Conservation (phyloP, 495 filamentous ascomycete genomes). For the Tuber brumale region DNA sequence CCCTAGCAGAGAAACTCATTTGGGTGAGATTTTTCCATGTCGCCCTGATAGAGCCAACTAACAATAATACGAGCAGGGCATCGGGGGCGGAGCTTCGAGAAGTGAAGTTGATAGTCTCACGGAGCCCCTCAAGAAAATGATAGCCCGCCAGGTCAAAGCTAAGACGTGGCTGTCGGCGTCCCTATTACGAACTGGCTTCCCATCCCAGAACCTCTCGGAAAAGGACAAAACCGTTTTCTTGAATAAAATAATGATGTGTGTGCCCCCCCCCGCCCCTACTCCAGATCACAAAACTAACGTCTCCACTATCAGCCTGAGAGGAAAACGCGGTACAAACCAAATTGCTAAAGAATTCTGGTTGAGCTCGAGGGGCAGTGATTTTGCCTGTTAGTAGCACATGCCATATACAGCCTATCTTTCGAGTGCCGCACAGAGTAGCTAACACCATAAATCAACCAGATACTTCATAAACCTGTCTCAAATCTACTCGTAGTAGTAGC, state of each 20-base stretch:
- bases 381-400: slow-evolving; percentile 29
- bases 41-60: slow-evolving; percentile 48
- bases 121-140: slow-evolving; percentile 69
- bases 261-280: slow-evolving; percentile 34
- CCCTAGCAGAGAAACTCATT: slow-evolving; percentile 39
- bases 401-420: background rate
- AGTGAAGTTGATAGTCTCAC: slow-evolving; percentile 70
- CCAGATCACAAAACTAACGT: slow-evolving; percentile 43
- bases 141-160: slow-evolving; percentile 57
- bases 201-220: slow-evolving; percentile 55
- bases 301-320: slow-evolving; percentile 44
- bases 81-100: slow-evolving; percentile 67
- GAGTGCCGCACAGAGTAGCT: background rate
- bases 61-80: slow-evolving; percentile 43
- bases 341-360: slow-evolving; percentile 41
- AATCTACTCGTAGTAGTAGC: background rate
- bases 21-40: slow-evolving; percentile 56
- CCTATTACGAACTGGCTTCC: slow-evolving; percentile 51
- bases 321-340: slow-evolving; percentile 37
- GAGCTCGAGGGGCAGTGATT: slow-evolving; percentile 40
- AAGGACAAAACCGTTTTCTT: slow-evolving; percentile 58
- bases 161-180: slow-evolving; percentile 58
- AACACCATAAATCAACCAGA: background rate
- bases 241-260: slow-evolving; percentile 54
- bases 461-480: background rate